Conservation (phyloP, 208 protist genomes). For the Angomonas deanei region DNA sequence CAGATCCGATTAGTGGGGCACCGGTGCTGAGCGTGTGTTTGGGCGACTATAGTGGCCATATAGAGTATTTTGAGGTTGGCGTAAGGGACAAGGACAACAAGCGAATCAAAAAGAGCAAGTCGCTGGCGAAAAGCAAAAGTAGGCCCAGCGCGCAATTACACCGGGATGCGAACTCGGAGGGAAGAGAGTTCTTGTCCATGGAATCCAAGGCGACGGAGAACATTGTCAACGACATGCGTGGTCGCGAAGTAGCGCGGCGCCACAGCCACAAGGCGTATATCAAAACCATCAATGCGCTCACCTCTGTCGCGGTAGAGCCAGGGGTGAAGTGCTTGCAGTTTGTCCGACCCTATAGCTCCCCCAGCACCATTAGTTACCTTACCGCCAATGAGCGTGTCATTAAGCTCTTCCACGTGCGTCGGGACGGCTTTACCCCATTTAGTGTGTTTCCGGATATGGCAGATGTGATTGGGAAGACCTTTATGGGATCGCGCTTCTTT, state of each 20-base stretch:
- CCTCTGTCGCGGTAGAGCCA: constrained; percentile 70
- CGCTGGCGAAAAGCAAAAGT: constrained; percentile 15
- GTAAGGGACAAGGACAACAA: constrained; percentile 31
- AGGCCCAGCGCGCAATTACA: constrained; percentile 2
- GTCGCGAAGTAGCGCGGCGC: constrained; percentile 60
- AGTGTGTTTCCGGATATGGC: constrained; percentile 71
- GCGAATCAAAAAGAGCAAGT: constrained; percentile 37
- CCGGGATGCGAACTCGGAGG: constrained; percentile 15
- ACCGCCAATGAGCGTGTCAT: constrained; percentile 84
- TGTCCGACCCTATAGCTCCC: constrained; percentile 51
- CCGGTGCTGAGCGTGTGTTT: constrained; percentile 66
- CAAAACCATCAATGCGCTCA: constrained; percentile 78
- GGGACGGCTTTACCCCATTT: constrained; percentile 70
- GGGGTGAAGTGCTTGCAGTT: constrained; percentile 71
- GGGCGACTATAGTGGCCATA: constrained; percentile 75
- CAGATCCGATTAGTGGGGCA: constrained; percentile 60
- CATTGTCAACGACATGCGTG: constrained; percentile 42
- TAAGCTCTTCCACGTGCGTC: constrained; percentile 81
- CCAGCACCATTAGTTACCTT: constrained; percentile 79
- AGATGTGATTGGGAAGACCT: constrained; percentile 35
- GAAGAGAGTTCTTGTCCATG: constrained; percentile 26
- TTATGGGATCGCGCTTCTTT: constrained; percentile 60
- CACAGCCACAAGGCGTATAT: constrained; percentile 82
- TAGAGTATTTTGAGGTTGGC: constrained; percentile 79
- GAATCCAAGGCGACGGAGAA: constrained; percentile 36